phyloP scores from a whole-genome alignment of 169 alveolate species.

The Babesia bovis region DNA sequence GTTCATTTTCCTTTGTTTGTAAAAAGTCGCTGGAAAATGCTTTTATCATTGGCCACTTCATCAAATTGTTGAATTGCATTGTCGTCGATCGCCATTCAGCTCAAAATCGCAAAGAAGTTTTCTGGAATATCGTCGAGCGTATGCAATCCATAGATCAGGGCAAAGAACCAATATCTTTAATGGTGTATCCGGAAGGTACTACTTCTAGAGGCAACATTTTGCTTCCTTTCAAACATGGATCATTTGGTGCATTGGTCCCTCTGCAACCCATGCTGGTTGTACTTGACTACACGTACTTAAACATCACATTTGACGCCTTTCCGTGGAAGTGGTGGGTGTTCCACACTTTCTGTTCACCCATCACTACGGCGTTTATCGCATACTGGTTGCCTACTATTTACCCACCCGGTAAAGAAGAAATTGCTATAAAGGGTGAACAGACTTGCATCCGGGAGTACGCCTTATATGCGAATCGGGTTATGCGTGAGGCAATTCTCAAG shows the following conservation, averaged over 20 bases:
- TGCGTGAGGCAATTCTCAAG: slow-evolving; percentile 29
- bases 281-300: slow-evolving; percentile 23
- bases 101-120: neutral
- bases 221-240: slow-evolving; percentile 25
- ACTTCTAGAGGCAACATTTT: slow-evolving; percentile 11
- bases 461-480: neutral
- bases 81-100: slow-evolving; percentile 10
- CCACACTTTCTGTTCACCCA: neutral
- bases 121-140: slow-evolving; percentile 3
- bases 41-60: slow-evolving; percentile 7
- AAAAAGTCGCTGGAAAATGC: slow-evolving; percentile 10
- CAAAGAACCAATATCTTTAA: neutral
- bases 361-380: slow-evolving; percentile 5
- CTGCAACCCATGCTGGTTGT: slow-evolving; percentile 18
- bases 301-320: slow-evolving; percentile 10
- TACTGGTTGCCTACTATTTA: slow-evolving; percentile 25
- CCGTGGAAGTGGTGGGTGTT: slow-evolving; percentile 22
- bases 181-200: slow-evolving; percentile 26
- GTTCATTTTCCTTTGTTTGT: slow-evolving; percentile 17
- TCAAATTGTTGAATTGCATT: slow-evolving; percentile 10
- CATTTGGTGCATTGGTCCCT: slow-evolving; percentile 29
- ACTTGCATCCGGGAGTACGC: slow-evolving; percentile 13
- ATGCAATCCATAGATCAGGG: slow-evolving; percentile 3
- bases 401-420: slow-evolving; percentile 9
- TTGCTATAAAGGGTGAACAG: slow-evolving; percentile 7